These are phyloP conservation scores for Kazachstania bromeliacearum DNA, from an alignment of 805 yeast species.

Conservation along the genomic window DNA sequence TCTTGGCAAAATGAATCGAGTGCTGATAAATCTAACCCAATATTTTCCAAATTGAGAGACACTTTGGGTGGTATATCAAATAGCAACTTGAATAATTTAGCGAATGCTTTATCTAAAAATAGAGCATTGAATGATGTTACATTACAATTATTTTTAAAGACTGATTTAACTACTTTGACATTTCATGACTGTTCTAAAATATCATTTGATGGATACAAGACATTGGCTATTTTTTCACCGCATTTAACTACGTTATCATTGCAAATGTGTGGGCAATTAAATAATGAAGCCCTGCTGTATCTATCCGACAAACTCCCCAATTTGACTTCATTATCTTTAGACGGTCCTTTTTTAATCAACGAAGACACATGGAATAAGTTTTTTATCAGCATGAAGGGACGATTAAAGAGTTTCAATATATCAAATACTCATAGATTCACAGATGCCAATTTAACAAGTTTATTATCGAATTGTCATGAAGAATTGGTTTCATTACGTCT, in stretches of 20 bases:
- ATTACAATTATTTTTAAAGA: conserved; percentile 59
- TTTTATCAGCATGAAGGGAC: conserved; percentile 48
- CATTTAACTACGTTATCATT: conserved; percentile 54
- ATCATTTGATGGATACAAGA: conserved; percentile 50
- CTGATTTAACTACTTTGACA: conserved; percentile 47
- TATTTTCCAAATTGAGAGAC: conserved; percentile 35
- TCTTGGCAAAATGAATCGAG: conserved; percentile 16
- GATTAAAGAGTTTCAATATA: conserved; percentile 51
- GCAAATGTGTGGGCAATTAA: conserved; percentile 89
- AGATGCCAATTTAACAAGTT: conserved; percentile 49
- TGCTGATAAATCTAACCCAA: conserved; percentile 7
- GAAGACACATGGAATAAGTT: conserved; percentile 70
- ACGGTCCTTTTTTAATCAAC: conserved; percentile 84
- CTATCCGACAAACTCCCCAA: conserved; percentile 48
- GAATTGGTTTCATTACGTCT: conserved; percentile 49
- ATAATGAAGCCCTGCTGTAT: conserved; percentile 63
- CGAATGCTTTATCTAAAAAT: conserved; percentile 71
- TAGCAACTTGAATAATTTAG: conserved; percentile 58
- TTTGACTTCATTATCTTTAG: conserved; percentile 50
- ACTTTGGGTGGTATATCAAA: conserved; percentile 81
- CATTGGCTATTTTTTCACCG: conserved; percentile 75
- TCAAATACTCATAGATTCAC: conserved; percentile 78
- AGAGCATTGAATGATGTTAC: conserved; percentile 70
- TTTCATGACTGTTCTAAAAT: conserved; percentile 92
- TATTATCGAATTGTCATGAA: conserved; percentile 54